Conservation (phyloP, 129 eudicot species). For the Tagetes erecta region DNA sequence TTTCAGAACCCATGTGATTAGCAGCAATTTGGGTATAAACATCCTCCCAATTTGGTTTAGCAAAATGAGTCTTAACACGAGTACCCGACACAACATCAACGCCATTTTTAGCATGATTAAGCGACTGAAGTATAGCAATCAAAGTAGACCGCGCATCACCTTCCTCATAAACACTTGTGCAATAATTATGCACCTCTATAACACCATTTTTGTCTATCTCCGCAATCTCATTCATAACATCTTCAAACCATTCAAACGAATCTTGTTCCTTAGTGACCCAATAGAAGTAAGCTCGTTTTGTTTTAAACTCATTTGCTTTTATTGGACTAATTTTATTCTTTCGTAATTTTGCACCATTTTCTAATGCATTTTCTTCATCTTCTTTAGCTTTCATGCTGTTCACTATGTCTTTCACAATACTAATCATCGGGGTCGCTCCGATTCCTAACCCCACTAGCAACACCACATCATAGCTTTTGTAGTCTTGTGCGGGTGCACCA, state of each 20-base stretch:
- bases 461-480: slow-evolving; percentile 44
- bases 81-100: slow-evolving; percentile 67
- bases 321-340: slow-evolving; percentile 7
- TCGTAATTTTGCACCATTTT: slow-evolving; percentile 40
- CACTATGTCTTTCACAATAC: slow-evolving; percentile 71
- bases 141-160: slow-evolving; percentile 73
- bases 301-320: slow-evolving; percentile 42
- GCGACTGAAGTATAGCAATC: slow-evolving; percentile 63
- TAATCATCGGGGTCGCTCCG: slow-evolving; percentile 89
- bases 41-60: slow-evolving; percentile 58
- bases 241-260: slow-evolving; percentile 75
- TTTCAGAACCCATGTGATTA: slow-evolving; percentile 42
- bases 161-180: slow-evolving; percentile 71
- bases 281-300: slow-evolving; percentile 62
- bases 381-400: slow-evolving; percentile 57
- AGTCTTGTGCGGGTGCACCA: slow-evolving; percentile 70
- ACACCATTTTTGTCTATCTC: slow-evolving; percentile 55
- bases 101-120: slow-evolving; percentile 62
- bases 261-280: slow-evolving; percentile 86
- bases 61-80: slow-evolving; percentile 68
- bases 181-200: slow-evolving; percentile 70
- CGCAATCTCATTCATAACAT: slow-evolving; percentile 68
- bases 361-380: slow-evolving; percentile 42
- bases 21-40: slow-evolving; percentile 56
- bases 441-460: slow-evolving; percentile 75